A percentile compares a stretch with the other conserved stretches of the same genome.
These are phyloP conservation scores for Backusella macrospora DNA, from an alignment of 192 early-diverging fungal genomes.

Conservation along the genomic window DNA sequence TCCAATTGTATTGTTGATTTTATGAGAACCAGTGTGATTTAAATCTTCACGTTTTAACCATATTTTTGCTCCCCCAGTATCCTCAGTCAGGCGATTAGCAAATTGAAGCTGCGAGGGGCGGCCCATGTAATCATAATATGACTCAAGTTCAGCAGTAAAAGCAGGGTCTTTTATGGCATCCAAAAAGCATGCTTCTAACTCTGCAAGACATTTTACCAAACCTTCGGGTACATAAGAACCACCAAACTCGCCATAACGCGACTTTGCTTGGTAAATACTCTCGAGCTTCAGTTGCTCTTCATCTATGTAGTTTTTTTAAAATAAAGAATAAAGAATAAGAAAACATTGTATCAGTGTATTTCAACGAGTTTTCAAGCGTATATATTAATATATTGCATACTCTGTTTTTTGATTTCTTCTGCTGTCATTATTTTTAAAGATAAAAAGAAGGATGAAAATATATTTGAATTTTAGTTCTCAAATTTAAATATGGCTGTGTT, in stretches of 20 bases:
- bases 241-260: conserved; percentile 93
- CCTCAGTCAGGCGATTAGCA: conserved; percentile 83
- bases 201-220: conserved; percentile 90
- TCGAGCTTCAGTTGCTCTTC: conserved; percentile 1
- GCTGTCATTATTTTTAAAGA: neutral
- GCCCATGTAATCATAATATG: conserved; percentile 90
- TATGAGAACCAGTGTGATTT: conserved; percentile 99
- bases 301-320: neutral
- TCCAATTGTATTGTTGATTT: conserved; percentile 98
- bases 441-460: neutral
- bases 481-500: conserved; percentile 1
- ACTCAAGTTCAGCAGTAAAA: conserved; percentile 93
- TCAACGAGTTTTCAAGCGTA: neutral
- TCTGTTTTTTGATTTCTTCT: neutral
- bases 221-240: conserved; percentile 98
- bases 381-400: neutral
- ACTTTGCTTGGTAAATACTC: conserved; percentile 57
- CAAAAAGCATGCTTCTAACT: conserved; percentile 85
- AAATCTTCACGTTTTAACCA: conserved; percentile 99
- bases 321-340: neutral
- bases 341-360: neutral
- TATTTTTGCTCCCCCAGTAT: conserved; percentile 82
- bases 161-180: conserved; percentile 81
- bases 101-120: conserved; percentile 87
- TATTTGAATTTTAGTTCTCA: neutral